These are phyloP conservation scores for Henckelia pumila DNA, from an alignment of 257 asterid genomes.

Conservation along the genomic window DNA sequence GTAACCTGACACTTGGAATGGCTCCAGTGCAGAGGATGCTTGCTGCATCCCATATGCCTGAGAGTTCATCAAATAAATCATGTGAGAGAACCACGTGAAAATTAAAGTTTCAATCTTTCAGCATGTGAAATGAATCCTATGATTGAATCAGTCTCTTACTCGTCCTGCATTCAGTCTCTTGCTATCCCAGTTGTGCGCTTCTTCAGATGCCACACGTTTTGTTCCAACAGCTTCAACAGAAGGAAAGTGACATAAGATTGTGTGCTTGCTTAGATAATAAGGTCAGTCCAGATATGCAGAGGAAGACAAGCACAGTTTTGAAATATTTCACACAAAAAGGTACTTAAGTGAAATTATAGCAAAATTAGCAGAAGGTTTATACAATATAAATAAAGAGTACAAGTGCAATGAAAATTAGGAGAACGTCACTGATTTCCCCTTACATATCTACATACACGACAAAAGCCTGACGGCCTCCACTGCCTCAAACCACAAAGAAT, in stretches of 20 bases:
- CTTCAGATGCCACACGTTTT: slow-evolving; percentile 87
- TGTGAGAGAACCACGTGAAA: slow-evolving; percentile 10
- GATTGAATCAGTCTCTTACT: slow-evolving; percentile 37
- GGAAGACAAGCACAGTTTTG: slow-evolving; percentile 3
- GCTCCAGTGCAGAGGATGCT: slow-evolving; percentile 41
- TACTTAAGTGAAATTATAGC: not conserved
- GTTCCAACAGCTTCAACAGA: slow-evolving; percentile 76
- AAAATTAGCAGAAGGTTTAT: slow-evolving; percentile 12
- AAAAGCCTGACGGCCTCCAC: not conserved
- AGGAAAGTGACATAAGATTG: slow-evolving; percentile 18
- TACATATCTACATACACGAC: not conserved
- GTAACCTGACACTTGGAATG: slow-evolving; percentile 38
- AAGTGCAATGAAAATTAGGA: not conserved
- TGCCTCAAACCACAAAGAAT: not conserved
- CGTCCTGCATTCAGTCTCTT: slow-evolving; percentile 90
- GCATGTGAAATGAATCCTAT: slow-evolving; percentile 16
- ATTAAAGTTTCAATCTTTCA: not conserved
- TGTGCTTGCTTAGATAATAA: slow-evolving; percentile 17
- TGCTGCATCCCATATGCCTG: slow-evolving; percentile 56
- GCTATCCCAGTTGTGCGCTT: slow-evolving; percentile 65
- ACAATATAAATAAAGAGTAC: not conserved
- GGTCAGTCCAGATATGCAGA: slow-evolving; percentile 18
- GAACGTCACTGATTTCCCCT: not conserved
- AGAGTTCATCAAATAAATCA: slow-evolving; percentile 22
- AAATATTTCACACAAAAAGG: slow-evolving; percentile 8